Base-by-base conservation (phyloP, 805 yeast genomes). In the Sungouiella blattae region DNA sequence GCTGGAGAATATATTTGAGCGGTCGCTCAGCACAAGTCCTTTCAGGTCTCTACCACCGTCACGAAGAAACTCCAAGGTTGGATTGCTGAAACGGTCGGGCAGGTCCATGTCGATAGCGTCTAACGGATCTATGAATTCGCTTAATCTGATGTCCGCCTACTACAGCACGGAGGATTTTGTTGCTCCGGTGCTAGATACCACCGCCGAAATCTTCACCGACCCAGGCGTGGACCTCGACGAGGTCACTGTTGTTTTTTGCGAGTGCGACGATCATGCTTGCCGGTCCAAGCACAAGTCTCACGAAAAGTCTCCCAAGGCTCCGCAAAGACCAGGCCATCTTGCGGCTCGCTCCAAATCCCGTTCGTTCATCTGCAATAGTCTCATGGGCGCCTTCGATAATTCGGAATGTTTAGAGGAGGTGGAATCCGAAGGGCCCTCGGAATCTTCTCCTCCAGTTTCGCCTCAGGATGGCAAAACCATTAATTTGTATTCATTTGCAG, bases 401-500 rank as follows among this genome's bases (percentile, higher is more conserved):
- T 14, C 11, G 20, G 33, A 30, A 11, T 14, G 12, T 12, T 30
- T 30, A 15, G 20, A 20, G 25, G 30, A 18, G 22, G 21, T 12
- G 28, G 28, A 29, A 26, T 17, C 20, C 15, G 39, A 35, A 4
- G 26, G 4, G 18, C 6, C 15, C 18, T 7, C 28, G 18, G 22
- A 28, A 8, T 16, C 6, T n/a, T 16, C 20, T 6, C 30, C 22
- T 6, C 15, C 11, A 15, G 6, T 15, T 15, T 7, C 6, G 4
- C 18, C 32, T n/a, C n/a, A n/a, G n/a, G 30, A 32, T 4, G 41
- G 36, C 15, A 26, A 46, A n/a, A 53, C 60, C 6, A 53, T 59
- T 24, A 57, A 58, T 22, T 59, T 50, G 32, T 59, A 55, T 39
- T 55, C 60, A n/a, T 59, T 49, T 43, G 63, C 62, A 2, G 64